Percentiles rank a stretch among this genome's conserved stretches.
These are phyloP conservation scores for Rubroshorea leprosula DNA, from an alignment of 345 rosid genomes.

Conservation along the genomic window DNA sequence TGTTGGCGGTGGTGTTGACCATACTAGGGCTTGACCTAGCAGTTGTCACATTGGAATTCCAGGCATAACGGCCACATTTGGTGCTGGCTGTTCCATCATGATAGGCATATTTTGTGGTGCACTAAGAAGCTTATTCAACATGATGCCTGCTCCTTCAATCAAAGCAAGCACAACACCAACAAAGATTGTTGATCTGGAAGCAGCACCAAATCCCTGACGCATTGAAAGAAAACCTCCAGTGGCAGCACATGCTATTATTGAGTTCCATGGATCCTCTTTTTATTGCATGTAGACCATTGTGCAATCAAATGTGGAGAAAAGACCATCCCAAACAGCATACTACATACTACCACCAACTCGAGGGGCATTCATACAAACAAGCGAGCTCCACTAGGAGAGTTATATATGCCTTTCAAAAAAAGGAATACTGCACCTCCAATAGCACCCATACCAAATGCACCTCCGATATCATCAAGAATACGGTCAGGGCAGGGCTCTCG, in stretches of 20 bases:
- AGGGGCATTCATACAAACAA: conserved; percentile 67
- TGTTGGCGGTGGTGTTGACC: conserved; percentile 12
- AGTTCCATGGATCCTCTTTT: conserved; percentile 81
- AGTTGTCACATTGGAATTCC: conserved; percentile 31
- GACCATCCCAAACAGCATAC: conserved; percentile 60
- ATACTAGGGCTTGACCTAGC: conserved; percentile 26
- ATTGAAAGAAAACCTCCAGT: conserved; percentile 65
- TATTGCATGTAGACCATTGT: conserved; percentile 53
- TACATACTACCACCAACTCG: conserved; percentile 72
- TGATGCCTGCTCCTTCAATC: conserved; percentile 81
- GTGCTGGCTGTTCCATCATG: conserved; percentile 42
- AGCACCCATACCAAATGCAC: conserved; percentile 63
- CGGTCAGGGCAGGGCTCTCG: conserved; percentile 48
- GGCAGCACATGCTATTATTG: conserved; percentile 65
- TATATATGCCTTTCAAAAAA: conserved; percentile 49
- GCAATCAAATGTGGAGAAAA: conserved; percentile 55
- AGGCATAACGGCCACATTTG: conserved; percentile 30
- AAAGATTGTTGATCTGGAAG: conserved; percentile 42
- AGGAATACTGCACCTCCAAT: conserved; percentile 65
- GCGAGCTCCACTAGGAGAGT: conserved; percentile 61
- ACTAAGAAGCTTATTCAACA: conserved; percentile 56
- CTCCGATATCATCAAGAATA: conserved; percentile 47
- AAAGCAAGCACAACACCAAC: conserved; percentile 58
- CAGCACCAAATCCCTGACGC: conserved; percentile 50
- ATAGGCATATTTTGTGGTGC: conserved; percentile 37